Conservation (phyloP, 2,329 filamentous ascomycete species). For the Iodosphaeria phyllophila region DNA sequence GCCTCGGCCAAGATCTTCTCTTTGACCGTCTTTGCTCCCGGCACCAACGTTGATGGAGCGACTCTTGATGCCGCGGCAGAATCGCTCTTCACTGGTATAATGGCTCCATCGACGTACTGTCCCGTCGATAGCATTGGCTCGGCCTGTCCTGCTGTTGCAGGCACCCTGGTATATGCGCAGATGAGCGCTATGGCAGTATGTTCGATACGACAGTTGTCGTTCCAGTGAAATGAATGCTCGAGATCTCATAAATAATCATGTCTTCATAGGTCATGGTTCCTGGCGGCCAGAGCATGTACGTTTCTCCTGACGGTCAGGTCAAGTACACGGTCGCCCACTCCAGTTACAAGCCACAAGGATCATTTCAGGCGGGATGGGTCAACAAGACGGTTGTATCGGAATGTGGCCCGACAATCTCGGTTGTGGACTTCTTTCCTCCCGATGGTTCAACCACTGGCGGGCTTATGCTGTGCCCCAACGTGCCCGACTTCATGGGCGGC, state of each 20-base stretch:
- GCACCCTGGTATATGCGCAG: slow-evolving; percentile 9
- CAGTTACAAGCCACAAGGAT: slow-evolving; percentile 26
- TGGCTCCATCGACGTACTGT: slow-evolving; percentile 10
- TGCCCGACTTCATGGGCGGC: slow-evolving; percentile 6
- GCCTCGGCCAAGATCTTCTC: slow-evolving; percentile 8
- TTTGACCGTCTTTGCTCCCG: slow-evolving; percentile 10
- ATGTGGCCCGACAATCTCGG: slow-evolving; percentile 7
- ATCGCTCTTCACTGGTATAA: slow-evolving; percentile 6
- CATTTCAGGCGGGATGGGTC: slow-evolving; percentile 28
- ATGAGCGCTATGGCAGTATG: slow-evolving; percentile 10
- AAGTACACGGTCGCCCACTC: slow-evolving; percentile 38
- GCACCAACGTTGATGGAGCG: slow-evolving; percentile 6
- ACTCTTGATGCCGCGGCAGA: slow-evolving; percentile 7
- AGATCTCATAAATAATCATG: neutral
- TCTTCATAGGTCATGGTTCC: slow-evolving; percentile 29
- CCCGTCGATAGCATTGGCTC: slow-evolving; percentile 2
- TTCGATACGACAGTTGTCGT: neutral
- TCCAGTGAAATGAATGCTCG: neutral
- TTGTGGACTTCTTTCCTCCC: slow-evolving; percentile 12
- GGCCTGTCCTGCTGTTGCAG: slow-evolving; percentile 8
- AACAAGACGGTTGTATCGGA: slow-evolving; percentile 10
- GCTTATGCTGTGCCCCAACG: slow-evolving; percentile 10
- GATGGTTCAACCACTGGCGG: slow-evolving; percentile 11
- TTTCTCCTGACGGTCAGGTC: slow-evolving; percentile 32
- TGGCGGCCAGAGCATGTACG: slow-evolving; percentile 43